Evolutionary conservation across 2,329 filamentous ascomycete species (phyloP), one percentile per base, ranked within the genome.

Genomic region (Didymella glomerata): DNA sequence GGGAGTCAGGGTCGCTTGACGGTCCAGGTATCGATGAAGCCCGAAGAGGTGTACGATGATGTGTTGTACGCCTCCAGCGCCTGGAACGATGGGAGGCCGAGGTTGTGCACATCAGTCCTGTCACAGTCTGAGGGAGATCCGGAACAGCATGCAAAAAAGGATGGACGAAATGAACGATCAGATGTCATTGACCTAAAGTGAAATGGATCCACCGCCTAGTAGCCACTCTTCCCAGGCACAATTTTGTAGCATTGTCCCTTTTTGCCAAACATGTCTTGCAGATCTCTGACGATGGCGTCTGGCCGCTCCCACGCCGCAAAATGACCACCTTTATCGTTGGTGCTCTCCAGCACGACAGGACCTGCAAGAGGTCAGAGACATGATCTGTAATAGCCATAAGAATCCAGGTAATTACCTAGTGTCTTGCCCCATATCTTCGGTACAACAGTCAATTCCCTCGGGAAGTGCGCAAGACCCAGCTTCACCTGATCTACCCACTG

Each of bases 231-330:
- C 4, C 68, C 75, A 27, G 73, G 68, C 34, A 78, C 68, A 36
- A 78, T 68, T 3, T 66, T 65, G 60, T 67, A 77, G 40, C 73
- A 75, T 3, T 68, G 66, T 1, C 76, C 77, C 2, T 76, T 76
- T 58, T 80, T 81, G 0, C 83, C 82, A 76, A 88, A 88, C 85
- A 89, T 88, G 7, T 77, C 77, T 62, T 78, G 78, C 54, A 89
- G 60, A 68, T 89, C 87, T 2, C 72, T 74, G 0, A 78, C 82
- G 24, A 89, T 74, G 5, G 79, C 74, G 22, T 84, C 78, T 0
- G 87, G 87, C 22, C 77, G 76, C 72, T 90, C 87, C 66, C 82
- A 84, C 0, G 87, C 83, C 1, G 85, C 86, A 67, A 89, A 89
- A 70, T 89, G 87, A 0, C 86, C 86, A 0, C 85, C 85, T 8